These are phyloP conservation scores for Phytophthora sojae DNA, from an alignment of 352 stramenopile species.

Conservation along the genomic window DNA sequence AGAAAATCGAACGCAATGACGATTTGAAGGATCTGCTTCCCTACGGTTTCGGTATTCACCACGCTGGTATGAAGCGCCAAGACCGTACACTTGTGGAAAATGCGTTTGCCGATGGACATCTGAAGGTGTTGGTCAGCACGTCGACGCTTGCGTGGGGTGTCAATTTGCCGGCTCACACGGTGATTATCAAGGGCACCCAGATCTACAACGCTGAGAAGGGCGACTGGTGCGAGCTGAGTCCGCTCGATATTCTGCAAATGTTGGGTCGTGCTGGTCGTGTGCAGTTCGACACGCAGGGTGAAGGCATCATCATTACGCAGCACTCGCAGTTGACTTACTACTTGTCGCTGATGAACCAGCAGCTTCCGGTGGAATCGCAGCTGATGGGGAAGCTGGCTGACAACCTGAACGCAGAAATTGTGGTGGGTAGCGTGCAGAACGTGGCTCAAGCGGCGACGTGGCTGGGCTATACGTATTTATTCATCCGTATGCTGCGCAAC, in stretches of 20 bases:
- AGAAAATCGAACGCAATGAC: slow-evolving; percentile 94
- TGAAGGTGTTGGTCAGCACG: slow-evolving; percentile 98
- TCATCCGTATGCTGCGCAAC: slow-evolving; percentile 99
- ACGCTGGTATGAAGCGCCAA: slow-evolving; percentile 97
- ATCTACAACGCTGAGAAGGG: slow-evolving; percentile 99
- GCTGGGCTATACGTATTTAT: slow-evolving; percentile 99
- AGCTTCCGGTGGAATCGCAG: slow-evolving; percentile 99
- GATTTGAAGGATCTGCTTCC: slow-evolving; percentile 99
- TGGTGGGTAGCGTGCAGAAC: slow-evolving; percentile 96
- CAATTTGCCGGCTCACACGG: slow-evolving; percentile 99
- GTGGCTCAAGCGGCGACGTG: slow-evolving; percentile 96
- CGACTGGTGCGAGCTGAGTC: slow-evolving; percentile 98
- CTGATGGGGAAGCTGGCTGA: slow-evolving; percentile 96
- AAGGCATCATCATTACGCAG: slow-evolving; percentile 99
- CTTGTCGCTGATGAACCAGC: slow-evolving; percentile 99
- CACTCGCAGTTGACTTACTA: slow-evolving; percentile 99
- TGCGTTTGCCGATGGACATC: slow-evolving; percentile 97
- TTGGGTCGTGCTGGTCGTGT: slow-evolving; percentile 97
- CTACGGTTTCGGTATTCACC: slow-evolving; percentile 99
- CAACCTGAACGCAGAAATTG: slow-evolving; percentile 99
- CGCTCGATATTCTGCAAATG: slow-evolving; percentile 99
- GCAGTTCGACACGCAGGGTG: slow-evolving; percentile 98
- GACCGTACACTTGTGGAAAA: slow-evolving; percentile 99
- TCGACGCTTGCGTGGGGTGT: slow-evolving; percentile 99
- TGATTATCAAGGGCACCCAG: slow-evolving; percentile 99